Base-by-base conservation (phyloP, 1,284 basidiomycete genomes). In the Ganoderma sinense region DNA sequence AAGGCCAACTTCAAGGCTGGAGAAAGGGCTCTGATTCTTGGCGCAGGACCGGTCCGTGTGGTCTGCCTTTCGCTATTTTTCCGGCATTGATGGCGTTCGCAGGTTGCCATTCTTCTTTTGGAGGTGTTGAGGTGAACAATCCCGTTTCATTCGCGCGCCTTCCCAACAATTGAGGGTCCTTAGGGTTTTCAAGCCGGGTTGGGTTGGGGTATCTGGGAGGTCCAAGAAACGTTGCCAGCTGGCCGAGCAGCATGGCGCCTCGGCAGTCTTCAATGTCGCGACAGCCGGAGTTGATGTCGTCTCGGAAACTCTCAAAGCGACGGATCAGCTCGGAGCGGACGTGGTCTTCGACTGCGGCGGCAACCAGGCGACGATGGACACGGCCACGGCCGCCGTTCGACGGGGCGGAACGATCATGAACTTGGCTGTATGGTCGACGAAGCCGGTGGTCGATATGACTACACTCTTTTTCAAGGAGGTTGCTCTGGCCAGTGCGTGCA, bases 311-410 rank as follows among this genome's bases (percentile, higher is more conserved):
- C 59, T 68, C 13, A 62, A 73, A 45, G 73, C 75, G 16, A 81
- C 80, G 4, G 60, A 69, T 4, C 76, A 75, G 20, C 69, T 67
- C 18, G 80, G 80, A n/a, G 78, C 76, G 6, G 77, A 80, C 63
- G 75, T 80, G 53, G 77, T 78, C 1, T 80, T 80, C 67, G 81
- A 82, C 66, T 80, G 80, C 23, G 80, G 79, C 1, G 80, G 80
- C 8, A 67, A 74, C 3, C 77, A 80, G 64, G 67, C 66, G 5
- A 76, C 76, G 23, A 66, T 82, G 31, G 75, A 77, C 8, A 70
- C 74, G 3, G 80, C 78, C 4, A 66, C 80, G 43, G 62, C 51
- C 23, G 75, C 77, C 6, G 73, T 79, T 31, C 74, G 78, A 16
- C 71, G 77, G 0, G 66, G 76, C 4, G 81, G 81, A 4, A 77